Conservation (phyloP, 164 flowering plant genomes). For the Vitis rotundifolia region DNA sequence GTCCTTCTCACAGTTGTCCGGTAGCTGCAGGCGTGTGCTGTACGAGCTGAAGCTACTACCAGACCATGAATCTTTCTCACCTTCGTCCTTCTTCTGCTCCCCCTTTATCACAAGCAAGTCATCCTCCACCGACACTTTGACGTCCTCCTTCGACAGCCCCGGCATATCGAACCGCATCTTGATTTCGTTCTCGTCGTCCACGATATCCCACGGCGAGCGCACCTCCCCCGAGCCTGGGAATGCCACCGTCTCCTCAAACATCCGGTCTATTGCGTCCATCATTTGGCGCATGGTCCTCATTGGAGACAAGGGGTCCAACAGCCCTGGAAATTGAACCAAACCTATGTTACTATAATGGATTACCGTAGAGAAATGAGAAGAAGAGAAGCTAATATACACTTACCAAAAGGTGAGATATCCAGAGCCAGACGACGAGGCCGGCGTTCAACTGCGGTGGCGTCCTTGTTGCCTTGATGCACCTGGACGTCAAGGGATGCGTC, state of each 20-base stretch:
- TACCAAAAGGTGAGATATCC: conserved; percentile 71
- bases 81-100: conserved; percentile 43
- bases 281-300: conserved; percentile 78
- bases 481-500: conserved; percentile 45
- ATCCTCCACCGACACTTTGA: conserved; percentile 66
- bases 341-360: no score
- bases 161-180: conserved; percentile 86
- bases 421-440: conserved; percentile 41
- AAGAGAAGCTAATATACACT: neutral
- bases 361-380: neutral
- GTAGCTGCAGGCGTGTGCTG: conserved; percentile 55
- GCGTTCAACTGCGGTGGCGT: conserved; percentile 33
- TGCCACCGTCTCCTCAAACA: conserved; percentile 58
- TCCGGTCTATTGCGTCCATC: conserved; percentile 74
- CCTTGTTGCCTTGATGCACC: conserved; percentile 22
- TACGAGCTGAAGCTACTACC: conserved; percentile 45
- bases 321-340: conserved; percentile 25
- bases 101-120: conserved; percentile 65
- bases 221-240: conserved; percentile 34
- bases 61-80: conserved; percentile 39
- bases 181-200: conserved; percentile 62
- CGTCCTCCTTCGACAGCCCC: conserved; percentile 66
- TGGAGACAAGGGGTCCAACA: conserved; percentile 65
- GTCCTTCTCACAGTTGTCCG: conserved; percentile 62
- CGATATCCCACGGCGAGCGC: conserved; percentile 78